phyloP scores from a whole-genome alignment of 768 basidiomycete genomes.

The Hygrocybe coccinea region DNA sequence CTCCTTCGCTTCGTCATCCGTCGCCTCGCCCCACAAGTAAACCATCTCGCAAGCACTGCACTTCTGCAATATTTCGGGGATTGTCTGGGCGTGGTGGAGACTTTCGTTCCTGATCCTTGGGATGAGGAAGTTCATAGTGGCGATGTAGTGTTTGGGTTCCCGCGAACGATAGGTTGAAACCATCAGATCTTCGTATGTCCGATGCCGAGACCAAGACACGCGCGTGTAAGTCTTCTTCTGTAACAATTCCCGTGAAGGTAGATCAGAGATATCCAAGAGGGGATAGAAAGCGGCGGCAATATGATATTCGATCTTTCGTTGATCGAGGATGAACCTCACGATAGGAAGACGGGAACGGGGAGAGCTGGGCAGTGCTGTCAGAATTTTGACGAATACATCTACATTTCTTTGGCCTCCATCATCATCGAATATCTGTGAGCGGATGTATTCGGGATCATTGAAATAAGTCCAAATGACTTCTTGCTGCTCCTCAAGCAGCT shows the following conservation, averaged over 20 bases:
- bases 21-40: no score
- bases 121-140: no score
- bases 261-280: neutral
- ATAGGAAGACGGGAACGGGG: neutral
- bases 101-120: no score
- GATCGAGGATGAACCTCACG: no score
- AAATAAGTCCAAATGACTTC: slow-evolving; percentile 11
- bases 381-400: no score
- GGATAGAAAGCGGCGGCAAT: neutral
- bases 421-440: neutral
- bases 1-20: no score
- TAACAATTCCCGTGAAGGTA: slow-evolving; percentile 8
- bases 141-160: no score
- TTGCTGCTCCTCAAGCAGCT: slow-evolving; percentile 8
- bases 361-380: no score
- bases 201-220: neutral
- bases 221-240: no score
- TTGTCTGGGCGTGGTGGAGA: no score
- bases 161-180: no score
- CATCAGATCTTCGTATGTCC: slow-evolving; percentile 6
- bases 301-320: neutral
- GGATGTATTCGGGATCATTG: slow-evolving; percentile 10
- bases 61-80: slow-evolving; percentile 1
- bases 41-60: no score
- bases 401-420: neutral